phyloP scores from a whole-genome alignment of 441 rosid genomes.

The Adansonia madagascariensis region DNA sequence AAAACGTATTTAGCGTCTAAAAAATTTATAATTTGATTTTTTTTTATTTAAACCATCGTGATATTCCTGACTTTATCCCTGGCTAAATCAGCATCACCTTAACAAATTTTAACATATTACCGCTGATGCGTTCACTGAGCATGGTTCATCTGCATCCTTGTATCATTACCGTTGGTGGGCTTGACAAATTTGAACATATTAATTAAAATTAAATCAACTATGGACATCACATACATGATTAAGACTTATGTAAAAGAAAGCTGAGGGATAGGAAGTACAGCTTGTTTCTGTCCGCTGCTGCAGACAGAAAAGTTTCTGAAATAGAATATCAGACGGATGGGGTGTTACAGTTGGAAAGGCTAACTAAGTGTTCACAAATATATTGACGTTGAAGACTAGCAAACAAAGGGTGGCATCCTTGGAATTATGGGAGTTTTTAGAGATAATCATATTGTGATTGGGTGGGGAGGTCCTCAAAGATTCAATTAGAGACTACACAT shows the following conservation, averaged over 20 bases:
- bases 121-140: neutral
- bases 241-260: neutral
- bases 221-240: conserved; percentile 3
- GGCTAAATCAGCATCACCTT: neutral
- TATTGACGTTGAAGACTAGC: neutral
- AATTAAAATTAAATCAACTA: neutral
- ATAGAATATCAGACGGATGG: conserved; percentile 21
- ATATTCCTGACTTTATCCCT: no score
- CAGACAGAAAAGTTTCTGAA: conserved; percentile 6
- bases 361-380: conserved; percentile 4
- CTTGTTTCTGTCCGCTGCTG: conserved; percentile 1
- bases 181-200: neutral
- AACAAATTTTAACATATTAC: neutral
- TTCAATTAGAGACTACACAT: conserved; percentile 3
- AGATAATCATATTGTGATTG: conserved; percentile 16
- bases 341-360: conserved; percentile 27
- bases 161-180: neutral
- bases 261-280: conserved; percentile 9
- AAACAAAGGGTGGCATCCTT: conserved; percentile 12
- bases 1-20: no score
- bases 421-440: conserved; percentile 13
- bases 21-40: no score
- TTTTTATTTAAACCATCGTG: no score
- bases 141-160: conserved; percentile 8
- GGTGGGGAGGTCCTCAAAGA: neutral